A percentile compares a stretch with the other conserved stretches of the same genome.
Conservation (phyloP, 208 protist genomes). For the Strigomonas culicis region DNA sequence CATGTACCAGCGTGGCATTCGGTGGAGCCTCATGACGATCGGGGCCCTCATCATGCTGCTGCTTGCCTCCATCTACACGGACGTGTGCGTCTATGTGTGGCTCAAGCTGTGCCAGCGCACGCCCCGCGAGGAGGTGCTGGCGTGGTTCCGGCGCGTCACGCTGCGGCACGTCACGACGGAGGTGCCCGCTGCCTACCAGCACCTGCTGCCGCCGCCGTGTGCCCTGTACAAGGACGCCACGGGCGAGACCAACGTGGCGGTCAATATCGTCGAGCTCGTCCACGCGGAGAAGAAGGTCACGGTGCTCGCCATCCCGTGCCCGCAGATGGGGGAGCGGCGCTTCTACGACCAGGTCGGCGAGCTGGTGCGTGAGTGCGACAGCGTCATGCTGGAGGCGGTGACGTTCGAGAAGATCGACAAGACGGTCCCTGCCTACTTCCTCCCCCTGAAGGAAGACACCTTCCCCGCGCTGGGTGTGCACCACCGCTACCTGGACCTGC, state of each 20-base stretch:
- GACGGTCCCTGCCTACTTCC: conserved; percentile 53
- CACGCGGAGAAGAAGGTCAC: conserved; percentile 39
- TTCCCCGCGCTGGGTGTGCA: conserved; percentile 76
- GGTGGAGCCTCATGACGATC: conserved; percentile 34
- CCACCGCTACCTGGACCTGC: conserved; percentile 77
- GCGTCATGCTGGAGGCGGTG: conserved; percentile 68
- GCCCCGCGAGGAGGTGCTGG: conserved; percentile 36
- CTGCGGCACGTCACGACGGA: conserved; percentile 56
- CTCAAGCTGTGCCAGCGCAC: conserved; percentile 40
- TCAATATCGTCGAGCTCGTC: conserved; percentile 71
- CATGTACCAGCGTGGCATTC: conserved; percentile 73
- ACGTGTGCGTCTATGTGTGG: conserved; percentile 59
- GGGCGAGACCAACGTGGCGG: conserved; percentile 30
- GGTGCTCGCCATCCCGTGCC: conserved; percentile 70
- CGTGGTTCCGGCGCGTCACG: conserved; percentile 62
- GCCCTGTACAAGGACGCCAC: conserved; percentile 25
- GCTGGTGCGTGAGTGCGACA: conserved; percentile 45
- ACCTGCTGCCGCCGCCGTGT: conserved; percentile 64
- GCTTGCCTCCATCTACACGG: conserved; percentile 50
- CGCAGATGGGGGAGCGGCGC: conserved; percentile 43
- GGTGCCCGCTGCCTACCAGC: conserved; percentile 66
- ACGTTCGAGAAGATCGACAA: conserved; percentile 67
- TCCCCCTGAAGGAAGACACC: conserved; percentile 75
- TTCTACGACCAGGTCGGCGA: conserved; percentile 67
- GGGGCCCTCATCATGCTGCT: conserved; percentile 38